Evolutionary conservation across 176 grass and related monocot species (phyloP), one percentile per base, ranked within the genome.

Genomic region (Carex scoparia): DNA sequence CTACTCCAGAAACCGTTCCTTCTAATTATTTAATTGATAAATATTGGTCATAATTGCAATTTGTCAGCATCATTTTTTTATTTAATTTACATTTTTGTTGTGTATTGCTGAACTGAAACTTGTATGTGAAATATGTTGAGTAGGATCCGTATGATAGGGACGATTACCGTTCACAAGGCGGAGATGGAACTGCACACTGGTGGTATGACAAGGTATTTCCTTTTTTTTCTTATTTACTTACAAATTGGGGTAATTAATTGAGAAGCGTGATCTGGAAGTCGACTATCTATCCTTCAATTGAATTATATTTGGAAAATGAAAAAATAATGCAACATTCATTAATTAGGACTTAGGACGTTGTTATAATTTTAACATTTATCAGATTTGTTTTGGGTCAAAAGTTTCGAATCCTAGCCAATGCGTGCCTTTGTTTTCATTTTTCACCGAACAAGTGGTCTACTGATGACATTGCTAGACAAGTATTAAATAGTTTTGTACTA

Each of bases 121-220:
- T 54, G 23, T 76, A 56, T 14, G 16, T 77, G 27, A 56, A 56
- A 76, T 32, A 56, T 77, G 12, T 33, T 56, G n/a, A 4, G 38
- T 85, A 98, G 91, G 93, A 95, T 69, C 95, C 93, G 13, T 90
- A 98, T 86, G 95, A 92, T 65, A 89, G 91, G 18, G 95, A 98
- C 14, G 65, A 85, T 40, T 98, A 98, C 82, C 88, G 95, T 58
- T 81, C 88, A 60, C 74, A 86, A 48, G 93, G 91, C 3, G 91
- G 93, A 46, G 95, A 93, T 86, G 95, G 93, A 84, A 88, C 93
- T 7, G 95, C 87, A 62, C 93, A 98, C 80, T 95, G 95, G 95
- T 87, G 89, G 84, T 98, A 98, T 16, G 95, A 92, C 27, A 84
- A 56, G 93, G 93, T 95, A 94, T 32, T 58, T 42, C 15, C 2